Percentiles rank a stretch among this genome's conserved stretches.
Conservation (phyloP, 345 rosid genomes). For the Corchorus capsularis region DNA sequence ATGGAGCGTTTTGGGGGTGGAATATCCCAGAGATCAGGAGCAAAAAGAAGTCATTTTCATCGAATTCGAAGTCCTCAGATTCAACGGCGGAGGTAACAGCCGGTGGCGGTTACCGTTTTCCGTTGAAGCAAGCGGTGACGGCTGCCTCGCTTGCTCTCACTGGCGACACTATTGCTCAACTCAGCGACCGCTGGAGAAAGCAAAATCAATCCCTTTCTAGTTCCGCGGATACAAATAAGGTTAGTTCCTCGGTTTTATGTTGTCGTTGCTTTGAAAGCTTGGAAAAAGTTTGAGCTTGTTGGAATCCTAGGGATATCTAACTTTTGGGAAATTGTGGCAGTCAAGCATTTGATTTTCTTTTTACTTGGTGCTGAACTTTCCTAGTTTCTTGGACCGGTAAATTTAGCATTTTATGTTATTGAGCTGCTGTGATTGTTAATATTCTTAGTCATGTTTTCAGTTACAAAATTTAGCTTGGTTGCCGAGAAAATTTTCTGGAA, state of each 20-base stretch:
- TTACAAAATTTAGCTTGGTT: not conserved
- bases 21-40: constrained; percentile 25
- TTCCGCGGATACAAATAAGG: constrained; percentile 32
- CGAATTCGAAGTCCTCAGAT: constrained; percentile 57
- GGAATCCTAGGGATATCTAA: not conserved
- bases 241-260: constrained; percentile 17
- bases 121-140: constrained; percentile 78
- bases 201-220: constrained; percentile 27
- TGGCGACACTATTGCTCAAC: constrained; percentile 85
- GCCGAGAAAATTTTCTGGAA: not conserved
- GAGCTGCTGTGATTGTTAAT: not conserved
- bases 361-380: not conserved
- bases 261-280: constrained; percentile 6
- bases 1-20: constrained; percentile 68
- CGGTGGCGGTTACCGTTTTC: constrained; percentile 54
- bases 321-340: not conserved
- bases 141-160: constrained; percentile 76
- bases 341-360: not conserved
- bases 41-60: constrained; percentile 29
- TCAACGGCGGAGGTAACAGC: constrained; percentile 41
- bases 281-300: not conserved
- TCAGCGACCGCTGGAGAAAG: constrained; percentile 50
- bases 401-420: constrained; percentile 12
- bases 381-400: not conserved
- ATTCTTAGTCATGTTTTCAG: not conserved